Evolutionary conservation across 768 basidiomycete genomes (phyloP), one percentile per base, ranked within the genome.

Genomic region (Leccinum pellstonianum): DNA sequence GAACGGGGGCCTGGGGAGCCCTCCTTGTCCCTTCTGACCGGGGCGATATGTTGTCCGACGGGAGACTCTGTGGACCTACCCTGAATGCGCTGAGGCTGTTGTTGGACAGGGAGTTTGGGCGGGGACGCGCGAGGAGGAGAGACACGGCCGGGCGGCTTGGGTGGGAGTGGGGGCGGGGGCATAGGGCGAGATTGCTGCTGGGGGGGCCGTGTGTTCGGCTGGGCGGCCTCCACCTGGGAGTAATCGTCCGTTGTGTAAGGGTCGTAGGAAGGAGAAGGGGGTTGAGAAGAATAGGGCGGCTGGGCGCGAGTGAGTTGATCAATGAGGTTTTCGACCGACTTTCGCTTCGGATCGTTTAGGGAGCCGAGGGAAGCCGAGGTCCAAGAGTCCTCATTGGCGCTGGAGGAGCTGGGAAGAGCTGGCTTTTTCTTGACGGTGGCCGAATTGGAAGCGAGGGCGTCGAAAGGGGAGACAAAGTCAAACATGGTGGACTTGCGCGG

Each of bases 381-480:
- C 87, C 86, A 89, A 12, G 83, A 80, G 57, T 88, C 86, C 33
- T 91, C 87, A 53, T 78, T 80, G 51, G 78, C 72, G 56, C 76
- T 79, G 37, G 80, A 77, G 12, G 77, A 54, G 52, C 76, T 74
- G 55, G 67, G 17, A 50, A 77, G 76, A 50, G 77, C 62, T 11
- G 86, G 85, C 70, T 90, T 91, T 71, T 91, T 90, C 78, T 88
- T 89, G 56, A 81, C 71, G 17, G 79, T 57, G 46, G 71, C 69
- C 1, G 69, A 35, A n/a, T 80, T 75, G 8, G 84, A 63, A n/a
- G 75, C 80, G 50, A 93, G 80, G 25, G 89, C 91, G 65, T 94
- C 91, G 65, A 93, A 93, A 2, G 92, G 87, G 52, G 90, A 91
- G 53, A 88, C 81, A 61, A 90, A 93, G 41, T 93, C 90, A 65